Base-by-base conservation (phyloP, 441 rosid species). In the Pelargonium citronellum region DNA sequence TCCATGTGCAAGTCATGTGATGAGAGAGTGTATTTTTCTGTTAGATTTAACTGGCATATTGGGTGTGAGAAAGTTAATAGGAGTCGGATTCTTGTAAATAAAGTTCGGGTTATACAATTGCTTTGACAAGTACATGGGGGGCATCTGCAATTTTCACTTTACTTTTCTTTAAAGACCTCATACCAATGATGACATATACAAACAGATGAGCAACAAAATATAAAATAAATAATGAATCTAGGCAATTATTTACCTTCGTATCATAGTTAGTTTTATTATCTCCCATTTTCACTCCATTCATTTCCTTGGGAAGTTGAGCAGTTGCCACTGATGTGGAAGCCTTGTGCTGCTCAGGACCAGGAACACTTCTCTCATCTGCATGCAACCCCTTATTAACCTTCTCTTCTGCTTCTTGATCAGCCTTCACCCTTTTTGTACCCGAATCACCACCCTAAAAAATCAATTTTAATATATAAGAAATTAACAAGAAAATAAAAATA, bases 221-320 rank as follows among this genome's bases (percentile, higher is more conserved):
- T n/a, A n/a, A n/a, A n/a, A 47, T 9, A 8, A 47, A 47, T 15
- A 15, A 53, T 53, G 22, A 53, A 15, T 53, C 1, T 53, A 58
- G 12, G 22, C 13, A 19, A 2, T 11, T 11, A 19, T 58, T 58
- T 58, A 58, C 11, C 1, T 12, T 9, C 12, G 30, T 11, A 11
- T 58, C 63, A 53, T 41, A 27, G 76, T 46, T 71, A 90, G 34
- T 95, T 78, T 87, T 94, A 47, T 90, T 96, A 75, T 91, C 96
- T 43, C 95, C 84, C 57, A 94, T 87, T 78, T 87, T 91, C 97
- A 94, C 87, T 77, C 90, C 95, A 76, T 87, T 91, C 96, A 91
- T 84, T 82, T 90, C 99, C 76, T 89, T 91, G 1, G 94, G 96
- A 69, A 91, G 72, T 68, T 58, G 63, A 71, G 75, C 84, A 77